A percentile compares a stretch with the other conserved stretches of the same genome.
phyloP scores from a whole-genome alignment of 495 filamentous ascomycete species.

The Xylaria cubensis region DNA sequence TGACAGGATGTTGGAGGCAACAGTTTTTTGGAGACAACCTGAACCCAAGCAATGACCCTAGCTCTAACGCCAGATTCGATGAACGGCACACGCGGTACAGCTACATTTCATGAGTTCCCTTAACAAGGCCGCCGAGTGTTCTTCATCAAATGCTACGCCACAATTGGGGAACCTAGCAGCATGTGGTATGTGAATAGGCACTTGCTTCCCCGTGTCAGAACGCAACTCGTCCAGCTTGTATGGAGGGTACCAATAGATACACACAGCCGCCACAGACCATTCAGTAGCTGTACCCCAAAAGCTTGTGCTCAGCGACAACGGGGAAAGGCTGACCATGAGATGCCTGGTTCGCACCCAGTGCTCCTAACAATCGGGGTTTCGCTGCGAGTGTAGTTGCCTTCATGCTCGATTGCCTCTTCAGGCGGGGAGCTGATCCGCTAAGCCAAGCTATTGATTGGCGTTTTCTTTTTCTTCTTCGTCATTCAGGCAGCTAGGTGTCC shows the following conservation, averaged over 20 bases:
- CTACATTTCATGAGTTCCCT: not conserved
- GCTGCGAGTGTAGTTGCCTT: conserved; percentile 27
- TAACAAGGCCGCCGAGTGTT: not conserved
- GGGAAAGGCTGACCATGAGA: conserved; percentile 10
- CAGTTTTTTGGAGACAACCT: not conserved
- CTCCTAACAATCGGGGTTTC: conserved; percentile 11
- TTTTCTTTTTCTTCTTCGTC: conserved; percentile 14
- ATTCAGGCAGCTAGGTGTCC: not conserved
- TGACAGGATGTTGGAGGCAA: conserved; percentile 16
- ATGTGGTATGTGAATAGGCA: not conserved
- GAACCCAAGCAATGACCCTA: not conserved
- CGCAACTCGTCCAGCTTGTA: not conserved
- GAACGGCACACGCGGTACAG: not conserved
- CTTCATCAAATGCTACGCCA: conserved; percentile 9
- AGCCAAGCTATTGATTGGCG: not conserved
- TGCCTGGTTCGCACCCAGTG: conserved; percentile 5
- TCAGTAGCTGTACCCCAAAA: not conserved
- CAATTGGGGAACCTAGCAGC: not conserved
- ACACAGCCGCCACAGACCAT: conserved; percentile 11
- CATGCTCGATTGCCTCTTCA: conserved; percentile 1
- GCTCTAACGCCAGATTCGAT: not conserved
- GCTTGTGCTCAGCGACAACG: not conserved
- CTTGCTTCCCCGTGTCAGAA: not conserved
- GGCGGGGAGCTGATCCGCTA: not conserved
- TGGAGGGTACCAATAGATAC: not conserved